Conservation (phyloP, 495 filamentous ascomycete species). For the Chlorociboria aeruginascens region DNA sequence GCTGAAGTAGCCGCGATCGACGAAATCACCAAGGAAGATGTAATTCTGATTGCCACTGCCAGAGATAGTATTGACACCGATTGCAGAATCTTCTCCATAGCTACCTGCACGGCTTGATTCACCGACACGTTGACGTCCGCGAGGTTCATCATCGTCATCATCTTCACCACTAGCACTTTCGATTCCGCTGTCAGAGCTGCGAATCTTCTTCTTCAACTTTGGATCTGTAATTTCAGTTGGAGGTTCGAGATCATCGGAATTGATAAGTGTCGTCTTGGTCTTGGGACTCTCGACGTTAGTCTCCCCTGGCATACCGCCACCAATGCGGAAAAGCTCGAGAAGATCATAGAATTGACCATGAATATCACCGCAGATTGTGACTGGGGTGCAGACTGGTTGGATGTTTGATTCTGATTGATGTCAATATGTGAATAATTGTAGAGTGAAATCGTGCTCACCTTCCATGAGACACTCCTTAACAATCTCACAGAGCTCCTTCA, state of each 20-base stretch:
- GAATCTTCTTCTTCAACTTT: slow-evolving; percentile 66
- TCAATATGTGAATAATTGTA: not conserved
- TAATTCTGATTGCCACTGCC: slow-evolving; percentile 70
- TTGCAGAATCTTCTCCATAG: slow-evolving; percentile 26
- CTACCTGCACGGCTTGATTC: slow-evolving; percentile 24
- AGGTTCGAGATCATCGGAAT: slow-evolving; percentile 76
- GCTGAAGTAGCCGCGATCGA: slow-evolving; percentile 95
- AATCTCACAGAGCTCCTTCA: slow-evolving; percentile 98
- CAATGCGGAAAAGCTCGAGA: slow-evolving; percentile 90
- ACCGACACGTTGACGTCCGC: slow-evolving; percentile 29
- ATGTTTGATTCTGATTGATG: slow-evolving; percentile 79
- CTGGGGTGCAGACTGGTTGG: slow-evolving; percentile 89
- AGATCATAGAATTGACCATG: slow-evolving; percentile 99
- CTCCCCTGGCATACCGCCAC: slow-evolving; percentile 87
- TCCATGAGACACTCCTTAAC: slow-evolving; percentile 99
- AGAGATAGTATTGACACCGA: slow-evolving; percentile 31
- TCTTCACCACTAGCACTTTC: slow-evolving; percentile 32
- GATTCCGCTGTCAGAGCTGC: slow-evolving; percentile 24
- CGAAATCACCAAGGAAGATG: slow-evolving; percentile 93
- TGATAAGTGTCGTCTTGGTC: slow-evolving; percentile 45
- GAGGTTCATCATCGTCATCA: slow-evolving; percentile 38
- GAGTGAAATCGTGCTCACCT: slow-evolving; percentile 32
- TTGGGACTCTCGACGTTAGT: slow-evolving; percentile 50
- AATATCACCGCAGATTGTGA: slow-evolving; percentile 96
- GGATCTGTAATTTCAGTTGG: slow-evolving; percentile 77